phyloP scores from a whole-genome alignment of 345 rosid genomes.

The Eucalyptus pumila region DNA sequence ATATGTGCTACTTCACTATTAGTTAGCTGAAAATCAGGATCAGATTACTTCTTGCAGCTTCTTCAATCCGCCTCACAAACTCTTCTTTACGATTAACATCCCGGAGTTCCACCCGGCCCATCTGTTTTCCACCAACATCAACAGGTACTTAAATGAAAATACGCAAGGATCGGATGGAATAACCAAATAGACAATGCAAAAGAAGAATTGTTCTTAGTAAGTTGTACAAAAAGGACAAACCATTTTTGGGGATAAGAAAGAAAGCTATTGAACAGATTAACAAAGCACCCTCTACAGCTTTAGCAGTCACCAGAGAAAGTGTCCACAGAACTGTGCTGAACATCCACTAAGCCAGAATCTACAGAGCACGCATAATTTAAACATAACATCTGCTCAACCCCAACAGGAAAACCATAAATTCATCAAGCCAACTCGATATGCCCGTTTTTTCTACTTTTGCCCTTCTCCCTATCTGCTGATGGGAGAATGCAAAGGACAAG shows the following conservation, averaged over 20 bases:
- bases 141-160: neutral
- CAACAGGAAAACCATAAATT: neutral
- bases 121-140: conserved; percentile 16
- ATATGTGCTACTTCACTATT: neutral
- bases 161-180: neutral
- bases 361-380: neutral
- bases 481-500: neutral
- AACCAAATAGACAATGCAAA: neutral
- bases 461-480: neutral
- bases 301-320: neutral
- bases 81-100: conserved; percentile 53
- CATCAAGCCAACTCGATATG: neutral
- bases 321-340: neutral
- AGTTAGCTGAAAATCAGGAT: neutral
- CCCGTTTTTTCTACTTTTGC: neutral
- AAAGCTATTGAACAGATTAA: neutral
- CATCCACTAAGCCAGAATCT: neutral
- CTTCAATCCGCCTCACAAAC: conserved; percentile 61
- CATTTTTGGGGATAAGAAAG: neutral
- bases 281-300: neutral
- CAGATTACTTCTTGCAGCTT: conserved; percentile 51
- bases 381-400: neutral
- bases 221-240: neutral
- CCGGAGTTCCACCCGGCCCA: conserved; percentile 50
- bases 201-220: neutral